Evolutionary conservation across 345 rosid species (phyloP), one percentile per base, ranked within the genome.

Genomic region (Hibiscus syriacus): DNA sequence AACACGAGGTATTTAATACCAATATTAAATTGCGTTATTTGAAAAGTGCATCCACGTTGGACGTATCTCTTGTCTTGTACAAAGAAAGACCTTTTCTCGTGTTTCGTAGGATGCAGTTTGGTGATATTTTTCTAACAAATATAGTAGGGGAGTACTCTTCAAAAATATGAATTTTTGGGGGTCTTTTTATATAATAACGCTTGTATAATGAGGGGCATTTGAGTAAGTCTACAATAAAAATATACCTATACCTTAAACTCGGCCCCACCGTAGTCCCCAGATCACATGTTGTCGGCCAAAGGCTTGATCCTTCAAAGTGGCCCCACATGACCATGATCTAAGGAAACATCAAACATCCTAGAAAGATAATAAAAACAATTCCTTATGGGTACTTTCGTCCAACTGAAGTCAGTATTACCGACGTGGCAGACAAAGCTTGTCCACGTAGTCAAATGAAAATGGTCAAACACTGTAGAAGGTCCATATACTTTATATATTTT

Each of bases 351-450:
- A 16, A 14, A 6, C 25, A 11, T 41, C 20, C 29, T 45, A n/a
- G 13, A 53, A 46, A n/a, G 29, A 34, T 16, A 49, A 72, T 39
- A 34, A 70, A 63, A 66, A 54, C 8, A 57, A 58, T 38, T 68
- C 49, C 5, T 0, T 0, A 0, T 14, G 69, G 76, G 68, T 67
- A 63, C 19, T 70, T 67, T 54, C 75, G 72, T 74, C 67, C 12
- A 3, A 0, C 0, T 30, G 19, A 70, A 67, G 69, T 67, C 59
- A 60, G 68, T 27, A 17, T 0, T 0, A 6, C 29, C 48, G 19
- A 61, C 82, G 82, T 83, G 86, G 76, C 72, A n/a, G 2, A 22
- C 6, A 34, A 48, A 53, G 7, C 66, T 26, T 17, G 74, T n/a
- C 73, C 72, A 46, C 17, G 8, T 0, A 0, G 49, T 56, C 22